A percentile compares a stretch with the other conserved stretches of the same genome.
phyloP scores from a whole-genome alignment of 345 rosid genomes.

The Eucalyptus victrix region DNA sequence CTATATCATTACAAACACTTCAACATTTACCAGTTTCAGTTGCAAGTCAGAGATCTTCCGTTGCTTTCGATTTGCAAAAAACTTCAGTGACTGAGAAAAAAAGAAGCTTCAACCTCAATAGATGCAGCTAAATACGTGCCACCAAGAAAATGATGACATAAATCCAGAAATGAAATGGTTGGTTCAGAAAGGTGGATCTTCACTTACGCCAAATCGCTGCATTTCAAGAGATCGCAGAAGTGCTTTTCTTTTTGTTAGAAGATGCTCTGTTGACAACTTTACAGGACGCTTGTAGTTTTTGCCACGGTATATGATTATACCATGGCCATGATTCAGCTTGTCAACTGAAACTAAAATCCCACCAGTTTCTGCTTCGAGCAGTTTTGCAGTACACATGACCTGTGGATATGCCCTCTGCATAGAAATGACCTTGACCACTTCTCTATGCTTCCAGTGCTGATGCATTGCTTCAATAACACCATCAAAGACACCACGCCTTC shows the following conservation, averaged over 20 bases:
- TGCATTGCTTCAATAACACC: slow-evolving; percentile 83
- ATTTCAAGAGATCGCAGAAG: slow-evolving; percentile 52
- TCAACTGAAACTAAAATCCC: slow-evolving; percentile 69
- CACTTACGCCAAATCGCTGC: slow-evolving; percentile 77
- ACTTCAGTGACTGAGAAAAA: slow-evolving; percentile 55
- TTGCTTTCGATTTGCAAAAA: slow-evolving; percentile 45
- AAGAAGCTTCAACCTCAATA: background rate
- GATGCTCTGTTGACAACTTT: slow-evolving; percentile 38
- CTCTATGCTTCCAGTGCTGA: slow-evolving; percentile 93
- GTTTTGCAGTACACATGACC: slow-evolving; percentile 49
- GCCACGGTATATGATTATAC: slow-evolving; percentile 75
- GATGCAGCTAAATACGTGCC: background rate
- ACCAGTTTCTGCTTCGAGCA: slow-evolving; percentile 71
- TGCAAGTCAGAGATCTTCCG: slow-evolving; percentile 33
- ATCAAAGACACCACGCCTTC: slow-evolving; percentile 76
- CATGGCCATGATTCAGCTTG: slow-evolving; percentile 60
- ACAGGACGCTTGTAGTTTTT: slow-evolving; percentile 64
- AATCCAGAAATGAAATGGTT: background rate
- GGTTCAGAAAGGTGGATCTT: background rate
- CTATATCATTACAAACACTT: background rate
- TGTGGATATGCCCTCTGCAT: slow-evolving; percentile 51
- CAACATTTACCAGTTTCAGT: slow-evolving; percentile 25
- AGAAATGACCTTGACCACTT: slow-evolving; percentile 68
- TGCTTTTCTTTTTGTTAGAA: slow-evolving; percentile 61
- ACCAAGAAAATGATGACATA: background rate